Evolutionary conservation across 2,329 filamentous ascomycete species (phyloP).

Genomic region (Aspergillus ochraceus): DNA sequence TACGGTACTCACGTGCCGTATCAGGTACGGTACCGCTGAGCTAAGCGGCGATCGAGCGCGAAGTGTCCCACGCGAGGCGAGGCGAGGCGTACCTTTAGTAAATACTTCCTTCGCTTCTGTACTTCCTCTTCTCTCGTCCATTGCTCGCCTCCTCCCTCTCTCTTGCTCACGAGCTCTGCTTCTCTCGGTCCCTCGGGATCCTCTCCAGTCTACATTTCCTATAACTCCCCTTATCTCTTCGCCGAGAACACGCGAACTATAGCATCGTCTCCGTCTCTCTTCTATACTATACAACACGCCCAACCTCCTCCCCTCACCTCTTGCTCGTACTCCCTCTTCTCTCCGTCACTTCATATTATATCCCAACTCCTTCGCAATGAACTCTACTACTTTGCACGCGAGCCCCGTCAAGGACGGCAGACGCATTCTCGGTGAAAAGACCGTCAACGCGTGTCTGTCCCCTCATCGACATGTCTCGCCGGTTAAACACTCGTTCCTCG

Average conservation of each 20-base stretch:
- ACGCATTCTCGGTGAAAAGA: constrained; percentile 43
- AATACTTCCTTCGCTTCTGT: neutral
- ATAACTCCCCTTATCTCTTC: neutral
- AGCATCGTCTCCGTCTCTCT: neutral
- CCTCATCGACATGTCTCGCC: constrained; percentile 24
- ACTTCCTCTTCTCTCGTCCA: neutral
- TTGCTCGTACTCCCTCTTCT: neutral
- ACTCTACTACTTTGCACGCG: constrained; percentile 18
- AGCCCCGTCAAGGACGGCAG: constrained; percentile 39
- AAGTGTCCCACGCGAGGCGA: neutral
- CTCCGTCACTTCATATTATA: neutral
- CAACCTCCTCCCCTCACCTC: neutral
- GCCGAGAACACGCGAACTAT: neutral
- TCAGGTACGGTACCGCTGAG: neutral
- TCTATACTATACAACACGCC: neutral
- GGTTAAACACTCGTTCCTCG: constrained; percentile 27
- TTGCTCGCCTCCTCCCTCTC: neutral
- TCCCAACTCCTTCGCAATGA: constrained; percentile 1
- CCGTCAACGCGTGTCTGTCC: constrained; percentile 42
- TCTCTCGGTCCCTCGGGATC: neutral
- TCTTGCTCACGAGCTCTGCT: neutral
- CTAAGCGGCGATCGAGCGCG: neutral
- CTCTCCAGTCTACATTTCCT: constrained; percentile 1
- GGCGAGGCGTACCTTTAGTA: neutral
- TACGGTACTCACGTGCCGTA: neutral